Conservation (phyloP, 495 filamentous ascomycete genomes). For the Xanthoparmelia taractica region DNA sequence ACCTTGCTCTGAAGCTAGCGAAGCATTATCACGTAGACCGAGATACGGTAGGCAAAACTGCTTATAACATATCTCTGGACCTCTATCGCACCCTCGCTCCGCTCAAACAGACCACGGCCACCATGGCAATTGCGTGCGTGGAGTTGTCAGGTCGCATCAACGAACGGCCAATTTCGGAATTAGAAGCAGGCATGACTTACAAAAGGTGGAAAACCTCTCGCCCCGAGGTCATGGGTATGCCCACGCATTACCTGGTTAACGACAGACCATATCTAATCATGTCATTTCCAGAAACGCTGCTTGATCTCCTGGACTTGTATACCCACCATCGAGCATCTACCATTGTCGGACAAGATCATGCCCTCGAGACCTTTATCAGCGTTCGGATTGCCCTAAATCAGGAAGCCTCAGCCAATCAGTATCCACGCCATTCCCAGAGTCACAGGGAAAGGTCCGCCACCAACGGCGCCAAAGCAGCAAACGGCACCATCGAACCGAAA, state of each 20-base stretch:
- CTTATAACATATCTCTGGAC: slow-evolving; percentile 78
- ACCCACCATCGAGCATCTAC: slow-evolving; percentile 68
- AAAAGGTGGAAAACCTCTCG: slow-evolving; percentile 53
- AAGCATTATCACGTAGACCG: slow-evolving; percentile 43
- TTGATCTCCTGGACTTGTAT: slow-evolving; percentile 84
- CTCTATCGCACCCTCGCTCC: slow-evolving; percentile 88
- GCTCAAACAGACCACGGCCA: slow-evolving; percentile 72
- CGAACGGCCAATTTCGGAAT: slow-evolving; percentile 39
- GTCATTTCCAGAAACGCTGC: slow-evolving; percentile 55
- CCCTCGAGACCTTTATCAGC: slow-evolving; percentile 67
- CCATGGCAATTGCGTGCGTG: slow-evolving; percentile 72
- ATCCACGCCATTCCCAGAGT: slow-evolving; percentile 45
- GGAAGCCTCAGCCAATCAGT: slow-evolving; percentile 48
- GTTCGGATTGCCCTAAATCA: slow-evolving; percentile 83
- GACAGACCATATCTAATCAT: background rate
- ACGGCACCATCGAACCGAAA: slow-evolving; percentile 9
- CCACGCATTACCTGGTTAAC: slow-evolving; percentile 9
- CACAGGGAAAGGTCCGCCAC: slow-evolving; percentile 15
- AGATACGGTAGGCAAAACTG: slow-evolving; percentile 51
- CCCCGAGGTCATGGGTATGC: slow-evolving; percentile 58
- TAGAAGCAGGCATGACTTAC: slow-evolving; percentile 43
- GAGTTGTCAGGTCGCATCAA: slow-evolving; percentile 68
- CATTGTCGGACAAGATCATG: slow-evolving; percentile 60
- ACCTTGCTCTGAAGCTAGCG: slow-evolving; percentile 67
- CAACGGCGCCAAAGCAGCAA: slow-evolving; percentile 25